Evolutionary conservation across 148 eudicot species (phyloP).

Genomic region (Arctostaphylos glauca): DNA sequence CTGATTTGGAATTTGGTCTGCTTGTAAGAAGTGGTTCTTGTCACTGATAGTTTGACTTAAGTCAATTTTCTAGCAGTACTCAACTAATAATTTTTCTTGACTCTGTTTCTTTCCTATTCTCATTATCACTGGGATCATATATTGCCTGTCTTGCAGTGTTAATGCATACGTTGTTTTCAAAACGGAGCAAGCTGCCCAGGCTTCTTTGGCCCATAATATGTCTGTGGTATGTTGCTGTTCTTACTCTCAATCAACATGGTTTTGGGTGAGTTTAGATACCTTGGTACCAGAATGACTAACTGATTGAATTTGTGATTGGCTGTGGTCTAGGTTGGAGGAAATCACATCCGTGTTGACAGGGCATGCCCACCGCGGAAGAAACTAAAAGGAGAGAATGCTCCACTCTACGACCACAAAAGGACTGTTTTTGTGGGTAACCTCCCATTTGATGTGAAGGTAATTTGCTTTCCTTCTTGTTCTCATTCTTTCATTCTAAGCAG

Average conservation of each 20-base stretch:
- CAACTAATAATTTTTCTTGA: neutral
- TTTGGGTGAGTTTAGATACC: neutral
- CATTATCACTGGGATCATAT: neutral
- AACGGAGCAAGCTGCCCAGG: conserved; percentile 78
- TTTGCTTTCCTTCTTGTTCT: neutral
- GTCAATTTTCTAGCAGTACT: neutral
- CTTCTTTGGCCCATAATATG: conserved; percentile 90
- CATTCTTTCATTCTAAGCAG: neutral
- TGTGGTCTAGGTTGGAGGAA: conserved; percentile 71
- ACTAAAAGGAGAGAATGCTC: conserved; percentile 67
- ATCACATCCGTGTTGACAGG: conserved; percentile 93
- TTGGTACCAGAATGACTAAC: neutral
- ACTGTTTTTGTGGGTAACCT: conserved; percentile 92
- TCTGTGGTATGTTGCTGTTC: conserved; percentile 61
- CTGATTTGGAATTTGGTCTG: neutral
- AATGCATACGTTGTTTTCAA: conserved; percentile 84
- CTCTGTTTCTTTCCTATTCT: neutral
- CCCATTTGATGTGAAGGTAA: conserved; percentile 97
- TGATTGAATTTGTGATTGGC: neutral
- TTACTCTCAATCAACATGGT: neutral
- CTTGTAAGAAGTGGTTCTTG: neutral
- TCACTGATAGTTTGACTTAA: neutral
- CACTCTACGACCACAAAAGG: conserved; percentile 77
- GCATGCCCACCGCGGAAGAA: conserved; percentile 99
- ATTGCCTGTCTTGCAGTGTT: conserved; percentile 52